Base-by-base conservation (phyloP, 2,329 filamentous ascomycete genomes). In the Claviceps monticola region DNA sequence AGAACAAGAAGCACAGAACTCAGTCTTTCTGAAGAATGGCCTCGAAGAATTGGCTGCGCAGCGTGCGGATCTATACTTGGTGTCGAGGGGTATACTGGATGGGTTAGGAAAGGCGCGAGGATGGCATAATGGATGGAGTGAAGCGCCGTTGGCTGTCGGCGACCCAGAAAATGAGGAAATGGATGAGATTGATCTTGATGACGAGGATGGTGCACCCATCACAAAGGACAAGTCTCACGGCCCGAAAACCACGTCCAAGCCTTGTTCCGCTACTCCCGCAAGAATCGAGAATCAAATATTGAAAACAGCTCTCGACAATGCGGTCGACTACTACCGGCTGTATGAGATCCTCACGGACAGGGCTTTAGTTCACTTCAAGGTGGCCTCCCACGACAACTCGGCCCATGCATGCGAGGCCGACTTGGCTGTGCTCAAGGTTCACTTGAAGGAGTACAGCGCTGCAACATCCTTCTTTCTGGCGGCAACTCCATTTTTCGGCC, bases 321-420 rank as follows among this genome's bases (percentile, higher is more conserved):
- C 72, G 51, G 77, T 79, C 16, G 78, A 80, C 48, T 90, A 86
- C 58, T 83, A 83, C 56, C 71, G 73, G 6, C 70, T 83, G 0
- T 86, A 84, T 59, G 81, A 91, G 62, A 82, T 80, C 9, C 73
- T 96, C n/a, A 95, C 88, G 7, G 85, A 93, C 59, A 83, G 86
- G 55, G 83, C 90, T 3, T 78, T 94, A 52, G 84, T 86, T 1
- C 86, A 95, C 62, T 94, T 87, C 63, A 82, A 82, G 14, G 80
- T 88, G 4, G 88, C 90, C 4, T 85, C 83, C 51, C 85, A 91
- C 56, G 75, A 74, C 0, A 84, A 94, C 59, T 86, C 88, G 7
- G 83, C 86, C 1, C 83, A 94, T 58, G 78, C 82, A 19, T 82
- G 83, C 54, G 80, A 90, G 65, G 85, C 88, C 9, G 93, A 98